phyloP scores from a whole-genome alignment of 108 stramenopile genomes.

The Chaetoceros tenuissimus region DNA sequence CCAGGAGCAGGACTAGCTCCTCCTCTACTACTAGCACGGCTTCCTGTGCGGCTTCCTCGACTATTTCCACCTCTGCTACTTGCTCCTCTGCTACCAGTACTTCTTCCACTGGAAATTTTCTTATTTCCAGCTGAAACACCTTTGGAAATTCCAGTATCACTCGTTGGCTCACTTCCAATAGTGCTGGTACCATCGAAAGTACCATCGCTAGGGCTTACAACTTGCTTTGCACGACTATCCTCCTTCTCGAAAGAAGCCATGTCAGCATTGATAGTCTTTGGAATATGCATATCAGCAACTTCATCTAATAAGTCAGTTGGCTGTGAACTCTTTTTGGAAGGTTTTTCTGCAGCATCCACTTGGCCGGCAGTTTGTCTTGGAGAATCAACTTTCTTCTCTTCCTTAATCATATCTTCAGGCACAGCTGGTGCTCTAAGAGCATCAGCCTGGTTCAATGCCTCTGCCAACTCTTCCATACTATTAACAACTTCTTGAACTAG shows the following conservation, averaged over 20 bases:
- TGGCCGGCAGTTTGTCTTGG: background rate
- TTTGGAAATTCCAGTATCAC: background rate
- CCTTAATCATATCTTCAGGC: background rate
- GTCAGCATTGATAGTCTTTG: background rate
- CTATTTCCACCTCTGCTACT: background rate
- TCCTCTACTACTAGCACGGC: background rate
- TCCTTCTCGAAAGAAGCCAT: background rate
- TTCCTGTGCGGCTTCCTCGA: no score
- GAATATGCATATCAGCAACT: background rate
- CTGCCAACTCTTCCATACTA: no score
- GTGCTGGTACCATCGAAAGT: background rate
- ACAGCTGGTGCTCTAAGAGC: background rate
- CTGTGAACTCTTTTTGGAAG: background rate
- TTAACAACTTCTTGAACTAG: no score
- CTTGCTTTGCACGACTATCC: background rate
- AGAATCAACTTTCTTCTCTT: background rate
- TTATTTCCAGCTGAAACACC: background rate
- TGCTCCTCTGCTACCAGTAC: background rate
- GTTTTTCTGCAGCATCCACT: background rate
- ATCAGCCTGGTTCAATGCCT: no score
- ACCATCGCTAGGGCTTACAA: background rate
- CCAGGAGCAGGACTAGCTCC: background rate
- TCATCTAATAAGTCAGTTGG: background rate
- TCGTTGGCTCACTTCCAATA: background rate
- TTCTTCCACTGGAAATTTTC: background rate